Evolutionary conservation across 331 rosid genomes (phyloP).

Genomic region (Malus hybrid): DNA sequence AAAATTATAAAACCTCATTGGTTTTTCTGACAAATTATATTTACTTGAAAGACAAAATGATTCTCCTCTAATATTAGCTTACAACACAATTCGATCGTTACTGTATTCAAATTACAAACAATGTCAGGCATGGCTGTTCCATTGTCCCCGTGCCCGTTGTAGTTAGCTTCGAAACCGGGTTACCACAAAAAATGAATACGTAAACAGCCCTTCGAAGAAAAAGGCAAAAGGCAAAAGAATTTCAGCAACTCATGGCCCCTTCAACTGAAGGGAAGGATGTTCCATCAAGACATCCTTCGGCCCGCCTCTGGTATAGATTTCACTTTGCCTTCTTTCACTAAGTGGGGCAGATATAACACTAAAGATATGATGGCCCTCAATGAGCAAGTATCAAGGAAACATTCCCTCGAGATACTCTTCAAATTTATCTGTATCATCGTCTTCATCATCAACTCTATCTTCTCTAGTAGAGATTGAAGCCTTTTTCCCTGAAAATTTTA

Average conservation of each 20-base stretch:
- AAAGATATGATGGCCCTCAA: not conserved
- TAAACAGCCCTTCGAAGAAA: no score
- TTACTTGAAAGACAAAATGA: no score
- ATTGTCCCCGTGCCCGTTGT: not conserved
- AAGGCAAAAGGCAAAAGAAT: no score
- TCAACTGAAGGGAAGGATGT: not conserved
- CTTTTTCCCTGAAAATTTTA: constrained; percentile 49
- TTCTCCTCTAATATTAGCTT: no score
- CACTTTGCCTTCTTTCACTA: not conserved
- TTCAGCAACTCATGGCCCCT: not conserved
- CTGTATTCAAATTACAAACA: not conserved
- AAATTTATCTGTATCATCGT: constrained; percentile 22
- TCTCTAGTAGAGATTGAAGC: constrained; percentile 38
- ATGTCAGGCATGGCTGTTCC: not conserved
- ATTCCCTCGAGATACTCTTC: constrained; percentile 80
- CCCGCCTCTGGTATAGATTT: not conserved
- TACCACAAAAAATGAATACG: not conserved
- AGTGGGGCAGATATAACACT: not conserved
- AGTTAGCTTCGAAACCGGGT: not conserved
- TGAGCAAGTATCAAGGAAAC: constrained; percentile 54
- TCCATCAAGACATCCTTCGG: not conserved
- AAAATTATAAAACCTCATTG: no score
- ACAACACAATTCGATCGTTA: not conserved
- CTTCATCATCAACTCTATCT: constrained; percentile 24
- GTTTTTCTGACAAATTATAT: no score